Evolutionary conservation across 306 rosid genomes (phyloP), one percentile per base, ranked within the genome.

Genomic region (Comarum palustre): DNA sequence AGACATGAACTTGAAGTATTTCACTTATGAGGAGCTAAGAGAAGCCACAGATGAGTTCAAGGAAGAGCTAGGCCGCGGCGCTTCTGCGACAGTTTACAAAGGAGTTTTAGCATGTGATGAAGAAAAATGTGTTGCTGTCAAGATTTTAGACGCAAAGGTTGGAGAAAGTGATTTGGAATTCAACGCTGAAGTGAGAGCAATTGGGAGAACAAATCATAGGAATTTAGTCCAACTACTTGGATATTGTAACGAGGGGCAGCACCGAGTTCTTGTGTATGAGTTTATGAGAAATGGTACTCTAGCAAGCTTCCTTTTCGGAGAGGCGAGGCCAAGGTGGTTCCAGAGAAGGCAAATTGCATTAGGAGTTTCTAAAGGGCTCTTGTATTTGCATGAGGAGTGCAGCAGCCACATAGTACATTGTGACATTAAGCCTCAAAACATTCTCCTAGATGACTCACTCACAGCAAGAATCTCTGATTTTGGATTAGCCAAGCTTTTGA

Each of bases 371-470:
- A 54, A 32, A 8, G 66, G 79, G 9, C 55, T 83, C 2, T 32
- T 64, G 2, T 83, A 79, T 29, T 48, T 79, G 17, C 84, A 79
- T 17, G 75, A 83, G 4, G 84, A 83, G 41, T 79, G 84, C 22
- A 45, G 58, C 41, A 73, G 12, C 17, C 77, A 64, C 41, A 73
- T 76, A 7, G 69, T 83, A 3, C 84, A 83, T 19, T 79, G 84
- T 9, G 82, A 83, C 32, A 83, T 83, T 3, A 83, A 79, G 77
- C 86, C 83, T 10, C 74, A 83, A 15, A 83, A 79, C 74, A 73
- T 82, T 12, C 79, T 83, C 19, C 81, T 75, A 0, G 79, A 82
- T 13, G 71, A 51, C 19, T 41, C 39, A 1, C 52, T 34, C 31
- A 78, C 32, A 17, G n/a, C 76, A 17, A 72, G 17, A 38, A 72